Conservation (phyloP, 768 basidiomycete species). For the Kwoniella heveanensis region DNA sequence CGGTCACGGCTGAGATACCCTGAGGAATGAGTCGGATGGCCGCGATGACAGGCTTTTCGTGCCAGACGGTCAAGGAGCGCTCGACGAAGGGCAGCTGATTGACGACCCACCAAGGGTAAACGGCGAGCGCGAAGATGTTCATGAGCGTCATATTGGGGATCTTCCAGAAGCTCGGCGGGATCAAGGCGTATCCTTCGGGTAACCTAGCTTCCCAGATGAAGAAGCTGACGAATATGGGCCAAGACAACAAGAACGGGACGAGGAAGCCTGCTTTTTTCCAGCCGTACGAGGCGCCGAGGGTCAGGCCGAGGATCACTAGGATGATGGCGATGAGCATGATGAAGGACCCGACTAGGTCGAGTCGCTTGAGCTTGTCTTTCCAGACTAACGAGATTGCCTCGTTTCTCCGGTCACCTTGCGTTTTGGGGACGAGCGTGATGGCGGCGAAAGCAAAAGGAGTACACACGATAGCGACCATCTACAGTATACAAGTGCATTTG, state of each 20-base stretch:
- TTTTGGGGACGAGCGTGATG: conserved; percentile 29
- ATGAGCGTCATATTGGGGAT: conserved; percentile 52
- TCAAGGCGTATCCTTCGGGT: conserved; percentile 42
- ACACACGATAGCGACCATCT: conserved; percentile 24
- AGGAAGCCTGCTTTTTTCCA: conserved; percentile 49
- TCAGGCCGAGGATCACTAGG: conserved; percentile 52
- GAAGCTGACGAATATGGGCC: conserved; percentile 44
- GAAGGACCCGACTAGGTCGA: conserved; percentile 46
- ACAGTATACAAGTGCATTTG: too few species aligned
- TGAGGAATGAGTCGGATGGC: conserved; percentile 45
- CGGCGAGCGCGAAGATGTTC: conserved; percentile 44
- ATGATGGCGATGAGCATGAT: conserved; percentile 46
- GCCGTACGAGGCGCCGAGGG: conserved; percentile 50
- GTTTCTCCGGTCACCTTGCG: conserved; percentile 18
- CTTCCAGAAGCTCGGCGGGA: conserved; percentile 49
- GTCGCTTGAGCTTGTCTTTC: conserved; percentile 34
- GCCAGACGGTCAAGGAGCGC: conserved; percentile 26
- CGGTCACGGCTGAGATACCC: conserved; percentile 36
- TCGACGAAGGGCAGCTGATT: conserved; percentile 41
- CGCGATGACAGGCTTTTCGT: conserved; percentile 44
- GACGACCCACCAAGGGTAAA: conserved; percentile 50
- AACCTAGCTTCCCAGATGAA: conserved; percentile 48
- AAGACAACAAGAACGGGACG: conserved; percentile 48
- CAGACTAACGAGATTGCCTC: conserved; percentile 13
- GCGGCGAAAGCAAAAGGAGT: conserved; percentile 27